Conservation (phyloP, 129 eudicot genomes). For the Saussurea involucrata region DNA sequence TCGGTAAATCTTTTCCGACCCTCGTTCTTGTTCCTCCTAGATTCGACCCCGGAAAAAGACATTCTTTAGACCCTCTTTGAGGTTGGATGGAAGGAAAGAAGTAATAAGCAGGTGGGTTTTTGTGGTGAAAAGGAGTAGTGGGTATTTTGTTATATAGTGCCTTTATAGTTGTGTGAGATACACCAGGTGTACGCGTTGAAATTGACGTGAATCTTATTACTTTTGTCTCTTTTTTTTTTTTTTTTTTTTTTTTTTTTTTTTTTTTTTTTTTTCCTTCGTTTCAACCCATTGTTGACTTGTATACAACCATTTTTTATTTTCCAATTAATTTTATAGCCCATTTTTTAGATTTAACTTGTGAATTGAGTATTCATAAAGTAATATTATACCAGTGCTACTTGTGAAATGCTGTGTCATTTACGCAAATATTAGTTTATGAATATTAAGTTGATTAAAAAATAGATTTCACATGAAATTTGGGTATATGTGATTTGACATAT, state of each 20-base stretch:
- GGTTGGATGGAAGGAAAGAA: not conserved
- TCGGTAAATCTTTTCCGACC: constrained; percentile 49
- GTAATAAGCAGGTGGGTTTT: constrained; percentile 1
- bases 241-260: too few relatives aligned
- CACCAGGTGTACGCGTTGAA: constrained; percentile 38
- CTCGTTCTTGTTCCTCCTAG: constrained; percentile 25
- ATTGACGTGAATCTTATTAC: constrained; percentile 24
- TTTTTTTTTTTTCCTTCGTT: not conserved
- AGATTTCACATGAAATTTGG: not conserved
- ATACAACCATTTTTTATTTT: not conserved
- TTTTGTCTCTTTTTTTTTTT: constrained; percentile 28
- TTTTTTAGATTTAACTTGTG: too few relatives aligned
- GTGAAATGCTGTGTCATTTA: too few relatives aligned
- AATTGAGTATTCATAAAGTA: too few relatives aligned
- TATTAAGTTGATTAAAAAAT: too few relatives aligned
- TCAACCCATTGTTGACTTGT: constrained; percentile 16
- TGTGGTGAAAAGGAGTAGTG: not conserved
- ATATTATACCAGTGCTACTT: too few relatives aligned
- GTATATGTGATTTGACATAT: not conserved
- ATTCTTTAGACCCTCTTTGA: not conserved
- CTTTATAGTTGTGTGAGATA: constrained; percentile 20
- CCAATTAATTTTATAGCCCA: too few relatives aligned
- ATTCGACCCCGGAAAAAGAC: constrained; percentile 7
- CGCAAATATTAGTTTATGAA: too few relatives aligned
- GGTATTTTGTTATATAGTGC: constrained; percentile 18